Evolutionary conservation across 306 rosid species (phyloP).

Genomic region (Erythrophleum fordii): DNA sequence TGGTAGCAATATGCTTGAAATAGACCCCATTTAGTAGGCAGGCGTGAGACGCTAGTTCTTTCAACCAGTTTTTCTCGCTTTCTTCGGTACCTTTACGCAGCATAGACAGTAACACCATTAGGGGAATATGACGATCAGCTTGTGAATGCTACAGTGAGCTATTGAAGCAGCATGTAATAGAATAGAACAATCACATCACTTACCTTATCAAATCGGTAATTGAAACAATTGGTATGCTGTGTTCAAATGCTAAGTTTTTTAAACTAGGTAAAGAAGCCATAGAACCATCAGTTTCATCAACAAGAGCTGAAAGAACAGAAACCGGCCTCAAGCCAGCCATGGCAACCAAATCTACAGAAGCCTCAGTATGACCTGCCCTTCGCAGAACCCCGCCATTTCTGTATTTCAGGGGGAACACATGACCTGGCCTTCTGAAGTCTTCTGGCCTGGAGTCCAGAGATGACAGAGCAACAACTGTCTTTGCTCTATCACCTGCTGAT

Average conservation of each 20-base stretch:
- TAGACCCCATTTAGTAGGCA: slow-evolving; percentile 86
- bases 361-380: slow-evolving; percentile 90
- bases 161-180: not conserved
- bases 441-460: slow-evolving; percentile 61
- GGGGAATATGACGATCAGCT: slow-evolving; percentile 16
- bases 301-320: slow-evolving; percentile 73
- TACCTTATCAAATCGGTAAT: slow-evolving; percentile 88
- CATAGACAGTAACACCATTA: slow-evolving; percentile 2
- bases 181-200: not conserved
- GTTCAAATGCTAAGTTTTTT: slow-evolving; percentile 57
- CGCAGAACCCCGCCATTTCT: slow-evolving; percentile 83
- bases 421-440: slow-evolving; percentile 82
- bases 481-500: slow-evolving; percentile 83
- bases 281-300: slow-evolving; percentile 67
- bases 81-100: slow-evolving; percentile 69
- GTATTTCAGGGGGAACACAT: slow-evolving; percentile 84
- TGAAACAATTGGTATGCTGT: slow-evolving; percentile 72
- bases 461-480: slow-evolving; percentile 67
- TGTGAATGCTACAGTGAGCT: not conserved
- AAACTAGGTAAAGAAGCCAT: slow-evolving; percentile 65
- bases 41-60: slow-evolving; percentile 63
- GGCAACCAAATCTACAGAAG: slow-evolving; percentile 78
- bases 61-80: slow-evolving; percentile 83
- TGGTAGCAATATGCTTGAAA: slow-evolving; percentile 77
- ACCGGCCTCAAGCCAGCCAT: slow-evolving; percentile 71